Evolutionary conservation across 257 asterid genomes (phyloP).

Genomic region (Solanum ossicruentum): DNA sequence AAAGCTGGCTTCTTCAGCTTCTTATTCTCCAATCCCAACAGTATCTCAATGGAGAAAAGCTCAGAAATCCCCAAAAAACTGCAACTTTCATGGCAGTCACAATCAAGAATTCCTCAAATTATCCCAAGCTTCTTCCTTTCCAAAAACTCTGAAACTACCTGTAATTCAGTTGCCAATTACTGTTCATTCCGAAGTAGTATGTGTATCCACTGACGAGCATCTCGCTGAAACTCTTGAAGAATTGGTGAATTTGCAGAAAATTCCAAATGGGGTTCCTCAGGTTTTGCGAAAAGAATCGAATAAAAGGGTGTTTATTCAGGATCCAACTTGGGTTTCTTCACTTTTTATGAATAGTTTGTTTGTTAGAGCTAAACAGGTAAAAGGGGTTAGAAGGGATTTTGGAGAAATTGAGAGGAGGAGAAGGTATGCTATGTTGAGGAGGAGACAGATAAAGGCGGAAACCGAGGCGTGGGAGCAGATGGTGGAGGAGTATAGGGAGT

Average conservation of each 20-base stretch:
- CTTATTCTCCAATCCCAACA: conserved; percentile 42
- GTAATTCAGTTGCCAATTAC: conserved; percentile 29
- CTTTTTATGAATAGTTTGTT: conserved; percentile 57
- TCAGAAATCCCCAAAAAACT: conserved; percentile 17
- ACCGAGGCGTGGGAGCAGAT: conserved; percentile 93
- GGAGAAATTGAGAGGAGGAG: conserved; percentile 75
- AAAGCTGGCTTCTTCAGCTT: conserved; percentile 63
- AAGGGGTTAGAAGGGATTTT: conserved; percentile 47
- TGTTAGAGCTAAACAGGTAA: conserved; percentile 23
- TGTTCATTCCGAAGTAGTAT: conserved; percentile 18
- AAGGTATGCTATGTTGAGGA: conserved; percentile 49
- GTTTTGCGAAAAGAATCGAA: conserved; percentile 11
- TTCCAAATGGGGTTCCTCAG: conserved; percentile 23
- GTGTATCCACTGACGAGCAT: conserved; percentile 50
- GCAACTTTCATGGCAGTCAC: conserved; percentile 21
- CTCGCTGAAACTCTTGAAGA: conserved; percentile 21
- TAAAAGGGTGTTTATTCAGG: conserved; percentile 51
- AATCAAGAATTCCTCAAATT: conserved; percentile 23
- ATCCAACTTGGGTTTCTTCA: conserved; percentile 87
- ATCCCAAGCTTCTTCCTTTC: conserved; percentile 37
- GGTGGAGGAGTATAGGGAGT: conserved; percentile 77
- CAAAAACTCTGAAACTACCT: conserved; percentile 55
- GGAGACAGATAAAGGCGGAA: conserved; percentile 70
- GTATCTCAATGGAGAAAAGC: conserved; percentile 32
- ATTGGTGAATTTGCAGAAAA: conserved; percentile 20